Conservation (phyloP, 1,284 basidiomycete species). For the Puccinia coronata region DNA sequence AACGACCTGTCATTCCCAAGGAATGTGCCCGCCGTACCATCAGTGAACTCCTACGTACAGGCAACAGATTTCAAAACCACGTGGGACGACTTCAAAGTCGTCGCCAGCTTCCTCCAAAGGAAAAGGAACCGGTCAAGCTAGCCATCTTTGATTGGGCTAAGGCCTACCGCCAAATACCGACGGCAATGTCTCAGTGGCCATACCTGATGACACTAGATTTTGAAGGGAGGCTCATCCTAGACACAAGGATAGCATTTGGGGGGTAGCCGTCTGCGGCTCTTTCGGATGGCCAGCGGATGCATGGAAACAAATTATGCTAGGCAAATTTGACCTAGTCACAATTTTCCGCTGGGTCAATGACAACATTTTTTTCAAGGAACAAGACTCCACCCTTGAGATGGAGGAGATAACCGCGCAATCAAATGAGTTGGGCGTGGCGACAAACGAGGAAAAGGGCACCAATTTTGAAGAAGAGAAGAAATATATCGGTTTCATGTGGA, state of each 20-base stretch:
- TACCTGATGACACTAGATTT: background rate
- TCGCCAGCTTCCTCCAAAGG: background rate
- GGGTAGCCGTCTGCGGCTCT: background rate
- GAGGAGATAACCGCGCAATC: background rate
- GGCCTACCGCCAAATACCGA: conserved; percentile 8
- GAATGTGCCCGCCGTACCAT: background rate
- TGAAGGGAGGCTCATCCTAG: background rate
- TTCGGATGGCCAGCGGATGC: conserved; percentile 12
- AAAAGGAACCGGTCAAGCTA: background rate
- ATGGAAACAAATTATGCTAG: background rate
- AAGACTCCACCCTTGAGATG: background rate
- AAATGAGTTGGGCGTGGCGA: background rate
- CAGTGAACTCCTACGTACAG: conserved; percentile 25
- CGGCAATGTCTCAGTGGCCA: background rate
- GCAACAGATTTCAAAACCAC: conserved; percentile 30
- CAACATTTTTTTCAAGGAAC: background rate
- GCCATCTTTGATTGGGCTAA: too few relatives aligned
- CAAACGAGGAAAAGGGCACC: background rate
- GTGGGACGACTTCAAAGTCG: conserved; percentile 16
- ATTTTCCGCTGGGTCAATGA: conserved; percentile 16
- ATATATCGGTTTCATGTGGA: conserved; percentile 28
- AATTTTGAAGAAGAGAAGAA: background rate
- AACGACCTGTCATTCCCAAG: conserved; percentile 5
- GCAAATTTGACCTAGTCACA: background rate
- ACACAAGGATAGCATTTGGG: background rate